A percentile compares a stretch with the other conserved stretches of the same genome.
Evolutionary conservation across 2,329 filamentous ascomycete genomes (phyloP).

Genomic region (Canariomyces notabilis): DNA sequence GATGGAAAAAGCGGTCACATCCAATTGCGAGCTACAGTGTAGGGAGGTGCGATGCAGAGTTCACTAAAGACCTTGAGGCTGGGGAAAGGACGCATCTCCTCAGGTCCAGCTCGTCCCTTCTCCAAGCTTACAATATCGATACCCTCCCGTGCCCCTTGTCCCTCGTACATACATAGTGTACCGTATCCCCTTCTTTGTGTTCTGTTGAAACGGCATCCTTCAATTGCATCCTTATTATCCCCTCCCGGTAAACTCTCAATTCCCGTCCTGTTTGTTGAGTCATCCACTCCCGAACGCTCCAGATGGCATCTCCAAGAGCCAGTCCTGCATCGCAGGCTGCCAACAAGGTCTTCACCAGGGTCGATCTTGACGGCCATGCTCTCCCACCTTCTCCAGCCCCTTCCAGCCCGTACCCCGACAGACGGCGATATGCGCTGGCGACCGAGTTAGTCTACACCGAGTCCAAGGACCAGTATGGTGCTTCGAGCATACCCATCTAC

Average conservation of each 20-base stretch:
- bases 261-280: not conserved
- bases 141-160: too few species aligned
- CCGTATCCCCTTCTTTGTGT: too few species aligned
- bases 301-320: constrained; percentile 29
- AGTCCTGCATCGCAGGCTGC: constrained; percentile 37
- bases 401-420: constrained; percentile 79
- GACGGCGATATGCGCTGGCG: constrained; percentile 80
- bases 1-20: constrained; percentile 15
- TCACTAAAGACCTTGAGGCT: not conserved
- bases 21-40: not conserved
- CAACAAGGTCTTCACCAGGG: constrained; percentile 51
- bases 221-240: not conserved
- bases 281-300: constrained; percentile 9
- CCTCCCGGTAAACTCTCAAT: constrained; percentile 2
- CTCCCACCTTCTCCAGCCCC: constrained; percentile 88
- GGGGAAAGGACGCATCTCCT: not conserved
- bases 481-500: constrained; percentile 95
- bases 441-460: constrained; percentile 97
- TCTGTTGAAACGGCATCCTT: not conserved
- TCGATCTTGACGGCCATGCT: constrained; percentile 79
- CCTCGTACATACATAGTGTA: too few species aligned
- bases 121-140: not conserved
- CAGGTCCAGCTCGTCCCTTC: not conserved
- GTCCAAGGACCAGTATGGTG: constrained; percentile 91
- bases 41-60: not conserved